Base-by-base conservation (phyloP, 2,329 filamentous ascomycete genomes). In the Penicillium sp. region DNA sequence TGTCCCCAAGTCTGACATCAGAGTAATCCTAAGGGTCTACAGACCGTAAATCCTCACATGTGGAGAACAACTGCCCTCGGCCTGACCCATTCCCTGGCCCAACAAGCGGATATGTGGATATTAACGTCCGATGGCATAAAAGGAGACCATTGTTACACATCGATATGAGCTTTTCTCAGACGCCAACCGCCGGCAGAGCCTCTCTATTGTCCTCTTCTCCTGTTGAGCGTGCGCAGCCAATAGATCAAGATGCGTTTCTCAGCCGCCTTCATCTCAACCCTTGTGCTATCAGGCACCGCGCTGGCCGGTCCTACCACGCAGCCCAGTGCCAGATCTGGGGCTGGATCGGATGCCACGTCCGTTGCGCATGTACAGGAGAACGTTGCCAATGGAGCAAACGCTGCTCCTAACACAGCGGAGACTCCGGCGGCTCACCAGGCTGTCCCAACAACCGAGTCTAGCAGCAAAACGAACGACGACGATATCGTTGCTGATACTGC, bases 181-280 rank as follows among this genome's bases (percentile, higher is more conserved):
- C 16, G 16, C 40, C 47, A 43, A 44, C 21, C 8, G 10, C 48
- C 29, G 33, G 36, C 8, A 26, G 39, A 11, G 8, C 14, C 19
- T 44, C 40, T 13, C n/a, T 19, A 23, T 10, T 10, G 23, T 14
- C 9, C 9, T 34, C 28, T 19, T 37, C 8, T 8, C 11, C 19
- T 28, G n/a, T 9, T n/a, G 13, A 5, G 14, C 16, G n/a, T 23
- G 26, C 24, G 29, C 37, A 48, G 33, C 13, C 37, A 45, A 48
- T 49, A 21, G 18, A 7, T 16, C 50, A 50, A 52, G 28, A 59
- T 59, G 53, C 56, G 51, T 47, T 56, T 59, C 48, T 48, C 56
- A 5, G 44, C 48, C n/a, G 48, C 50, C 2, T 51, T 56, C 5
- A 40, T 59, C 34, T 54, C 56, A 18, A 50, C 48, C 5, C 50